Conservation (phyloP, 176 grass and related monocot species). For the Oryza australiensis region DNA sequence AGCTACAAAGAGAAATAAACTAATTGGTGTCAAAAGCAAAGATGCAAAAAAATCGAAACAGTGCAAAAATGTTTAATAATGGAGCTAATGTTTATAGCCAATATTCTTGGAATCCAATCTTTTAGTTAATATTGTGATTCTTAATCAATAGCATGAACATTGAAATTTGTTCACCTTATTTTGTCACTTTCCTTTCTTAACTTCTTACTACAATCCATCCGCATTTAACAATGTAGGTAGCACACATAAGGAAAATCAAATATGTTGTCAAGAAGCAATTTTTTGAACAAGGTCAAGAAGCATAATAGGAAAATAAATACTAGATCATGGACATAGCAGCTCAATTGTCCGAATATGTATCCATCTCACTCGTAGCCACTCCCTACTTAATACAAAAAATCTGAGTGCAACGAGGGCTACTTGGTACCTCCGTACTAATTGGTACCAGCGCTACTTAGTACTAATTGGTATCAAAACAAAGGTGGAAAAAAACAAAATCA, state of each 20-base stretch:
- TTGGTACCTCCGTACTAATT: too few relatives aligned
- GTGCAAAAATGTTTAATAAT: neutral
- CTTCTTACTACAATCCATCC: neutral
- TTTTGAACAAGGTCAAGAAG: too few relatives aligned
- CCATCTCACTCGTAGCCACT: too few relatives aligned
- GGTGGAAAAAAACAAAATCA: neutral
- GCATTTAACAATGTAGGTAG: neutral
- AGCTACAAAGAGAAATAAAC: slow-evolving; percentile 53
- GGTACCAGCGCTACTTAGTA: neutral
- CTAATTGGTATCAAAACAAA: slow-evolving; percentile 1
- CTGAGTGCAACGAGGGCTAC: too few relatives aligned
- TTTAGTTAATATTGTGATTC: neutral
- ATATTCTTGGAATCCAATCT: neutral
- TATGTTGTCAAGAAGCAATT: neutral
- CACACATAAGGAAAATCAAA: neutral
- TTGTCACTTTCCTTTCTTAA: neutral
- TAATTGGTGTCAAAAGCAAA: neutral
- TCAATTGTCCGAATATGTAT: too few relatives aligned
- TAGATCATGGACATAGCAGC: too few relatives aligned
- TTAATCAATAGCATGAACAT: neutral
- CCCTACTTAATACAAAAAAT: too few relatives aligned
- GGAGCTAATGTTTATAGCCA: neutral
- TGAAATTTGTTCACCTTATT: neutral
- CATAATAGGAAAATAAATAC: too few relatives aligned
- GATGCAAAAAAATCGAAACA: neutral